These are phyloP conservation scores for Penicillium arizonense DNA, from an alignment of 495 filamentous ascomycete species.

Conservation along the genomic window DNA sequence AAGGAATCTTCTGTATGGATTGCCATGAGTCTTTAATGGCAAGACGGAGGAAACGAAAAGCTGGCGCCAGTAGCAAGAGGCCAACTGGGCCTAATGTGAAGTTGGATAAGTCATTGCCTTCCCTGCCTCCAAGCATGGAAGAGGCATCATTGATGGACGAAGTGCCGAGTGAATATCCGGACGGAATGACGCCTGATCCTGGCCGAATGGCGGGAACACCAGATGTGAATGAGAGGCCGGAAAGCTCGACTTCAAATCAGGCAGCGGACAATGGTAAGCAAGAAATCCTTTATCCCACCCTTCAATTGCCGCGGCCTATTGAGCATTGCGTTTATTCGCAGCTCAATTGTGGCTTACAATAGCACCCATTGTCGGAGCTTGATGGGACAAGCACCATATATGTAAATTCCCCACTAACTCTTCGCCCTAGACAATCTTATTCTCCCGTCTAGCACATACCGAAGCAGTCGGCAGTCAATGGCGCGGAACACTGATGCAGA, in stretches of 20 bases:
- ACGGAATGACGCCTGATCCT: slow-evolving; percentile 55
- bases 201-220: slow-evolving; percentile 17
- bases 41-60: slow-evolving; percentile 83
- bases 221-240: slow-evolving; percentile 11
- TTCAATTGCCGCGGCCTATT: background rate
- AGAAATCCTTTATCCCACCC: background rate
- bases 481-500: slow-evolving; percentile 60
- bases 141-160: slow-evolving; percentile 66
- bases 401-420: background rate
- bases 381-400: no score
- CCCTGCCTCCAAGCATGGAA: slow-evolving; percentile 75
- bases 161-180: slow-evolving; percentile 61
- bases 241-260: slow-evolving; percentile 10
- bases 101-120: slow-evolving; percentile 91
- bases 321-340: no score
- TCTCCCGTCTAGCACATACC: slow-evolving; percentile 73
- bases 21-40: slow-evolving; percentile 99
- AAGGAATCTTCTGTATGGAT: slow-evolving; percentile 99
- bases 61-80: slow-evolving; percentile 52
- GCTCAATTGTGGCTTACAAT: no score
- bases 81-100: slow-evolving; percentile 59
- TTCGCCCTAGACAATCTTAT: slow-evolving; percentile 53
- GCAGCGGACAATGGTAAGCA: slow-evolving; percentile 20
- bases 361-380: no score
- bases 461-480: slow-evolving; percentile 71